Evolutionary conservation across 352 stramenopile genomes (phyloP).

Genomic region (Globisporangium cylindrosporum): DNA sequence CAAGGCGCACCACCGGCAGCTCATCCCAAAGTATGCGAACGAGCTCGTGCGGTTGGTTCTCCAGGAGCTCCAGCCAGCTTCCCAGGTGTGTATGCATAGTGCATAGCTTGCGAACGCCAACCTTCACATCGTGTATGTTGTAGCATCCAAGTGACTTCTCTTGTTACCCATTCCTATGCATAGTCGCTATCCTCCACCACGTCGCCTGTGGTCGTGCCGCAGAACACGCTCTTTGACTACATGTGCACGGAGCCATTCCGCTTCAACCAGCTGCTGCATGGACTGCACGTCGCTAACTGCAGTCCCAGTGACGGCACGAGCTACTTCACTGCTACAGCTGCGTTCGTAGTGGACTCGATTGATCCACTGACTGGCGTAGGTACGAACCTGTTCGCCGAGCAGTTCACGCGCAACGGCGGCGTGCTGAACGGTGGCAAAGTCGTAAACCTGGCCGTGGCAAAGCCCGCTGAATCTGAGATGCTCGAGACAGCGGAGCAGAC

Average conservation of each 20-base stretch:
- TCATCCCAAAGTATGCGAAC: conserved; percentile 46
- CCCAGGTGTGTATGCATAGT: conserved; percentile 25
- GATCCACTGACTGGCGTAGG: conserved; percentile 11
- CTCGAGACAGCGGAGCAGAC: conserved; percentile 69
- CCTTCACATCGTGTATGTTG: background rate
- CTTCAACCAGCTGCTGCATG: conserved; percentile 46
- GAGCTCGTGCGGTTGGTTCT: conserved; percentile 42
- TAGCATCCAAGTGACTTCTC: background rate
- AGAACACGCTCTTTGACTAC: conserved; percentile 54
- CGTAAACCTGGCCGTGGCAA: conserved; percentile 34
- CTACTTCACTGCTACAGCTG: conserved; percentile 20
- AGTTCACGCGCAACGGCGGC: conserved; percentile 49
- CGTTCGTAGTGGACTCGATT: conserved; percentile 16
- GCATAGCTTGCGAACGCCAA: background rate
- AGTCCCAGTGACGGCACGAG: conserved; percentile 25
- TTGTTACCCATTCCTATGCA: background rate
- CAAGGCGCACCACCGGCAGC: conserved; percentile 53
- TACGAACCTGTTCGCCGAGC: conserved; percentile 48
- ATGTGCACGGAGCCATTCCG: conserved; percentile 43
- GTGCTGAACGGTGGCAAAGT: conserved; percentile 43
- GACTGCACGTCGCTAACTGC: conserved; percentile 38
- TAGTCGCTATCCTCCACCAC: conserved; percentile 13
- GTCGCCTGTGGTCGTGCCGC: conserved; percentile 28
- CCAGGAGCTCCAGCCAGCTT: conserved; percentile 44
- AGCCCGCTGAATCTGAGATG: conserved; percentile 30